Evolutionary conservation across 768 basidiomycete genomes (phyloP), one percentile per base, ranked within the genome.

Genomic region (Leccinum subgranulosum): DNA sequence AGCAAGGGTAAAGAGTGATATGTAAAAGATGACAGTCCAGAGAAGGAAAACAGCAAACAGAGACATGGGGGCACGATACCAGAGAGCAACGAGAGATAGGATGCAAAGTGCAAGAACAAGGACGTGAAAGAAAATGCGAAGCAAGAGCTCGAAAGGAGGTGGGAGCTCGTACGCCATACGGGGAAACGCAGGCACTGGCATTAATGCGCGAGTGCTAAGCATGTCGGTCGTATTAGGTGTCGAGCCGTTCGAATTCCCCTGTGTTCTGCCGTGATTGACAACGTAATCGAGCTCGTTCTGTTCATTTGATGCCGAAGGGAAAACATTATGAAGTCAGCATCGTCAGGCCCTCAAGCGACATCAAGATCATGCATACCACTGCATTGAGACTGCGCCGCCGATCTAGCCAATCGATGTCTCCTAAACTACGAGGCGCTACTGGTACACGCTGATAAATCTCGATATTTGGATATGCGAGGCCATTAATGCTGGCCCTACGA

Each of bases 341-440:
- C 59, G 23, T 64, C 52, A 60, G 49, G 51, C 57, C 33, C 39
- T 29, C 45, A 57, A 58, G 54, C 54, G 50, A 59, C 54, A 55
- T 65, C 57, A 61, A 60, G 53, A 33, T 49, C 53, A 57, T 57
- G 75, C 86, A 67, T 69, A 91, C 90, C 75, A 87, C 83, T 55
- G 81, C 80, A 65, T 84, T 86, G 29, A 87, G 73, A 67, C 85
- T 90, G 56, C 89, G 81, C 53, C 91, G 79, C 51, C 87, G 82
- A 56, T 86, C 81, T 33, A 91, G 75, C 91, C 91, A 92, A 66
- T 89, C 89, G 51, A 89, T 76, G 66, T 92, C 88, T 29, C 84
- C 83, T 39, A 90, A 74, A 59, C 80, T 84, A 56, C 83, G 76
- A 29, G 81, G 76, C 15, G 78, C 69, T 39, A 59, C 76, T 66